These are phyloP conservation scores for Echites panduratus DNA, from an alignment of 257 asterid genomes.

Conservation along the genomic window DNA sequence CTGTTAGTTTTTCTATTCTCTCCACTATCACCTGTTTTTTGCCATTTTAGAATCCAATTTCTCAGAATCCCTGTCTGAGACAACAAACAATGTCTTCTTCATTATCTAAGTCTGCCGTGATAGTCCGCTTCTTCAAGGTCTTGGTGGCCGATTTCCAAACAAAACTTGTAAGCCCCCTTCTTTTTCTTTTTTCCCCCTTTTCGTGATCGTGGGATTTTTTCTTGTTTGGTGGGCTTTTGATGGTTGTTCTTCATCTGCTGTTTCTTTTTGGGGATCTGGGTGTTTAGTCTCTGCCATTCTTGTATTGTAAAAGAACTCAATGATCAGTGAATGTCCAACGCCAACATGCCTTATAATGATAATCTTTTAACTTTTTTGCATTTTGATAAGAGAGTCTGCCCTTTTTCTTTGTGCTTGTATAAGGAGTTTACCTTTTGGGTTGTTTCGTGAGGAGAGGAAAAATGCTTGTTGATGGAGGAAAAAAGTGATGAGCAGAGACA, in stretches of 20 bases:
- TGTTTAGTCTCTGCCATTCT: too few species aligned
- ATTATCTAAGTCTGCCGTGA: not conserved
- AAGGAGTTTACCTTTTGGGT: not conserved
- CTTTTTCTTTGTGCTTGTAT: not conserved
- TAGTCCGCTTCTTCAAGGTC: constrained; percentile 20
- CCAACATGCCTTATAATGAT: not conserved
- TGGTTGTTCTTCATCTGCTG: not conserved
- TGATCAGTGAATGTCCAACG: not conserved
- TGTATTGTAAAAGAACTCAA: not conserved
- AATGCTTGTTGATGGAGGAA: not conserved
- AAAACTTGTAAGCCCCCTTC: constrained; percentile 14
- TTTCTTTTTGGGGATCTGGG: not conserved
- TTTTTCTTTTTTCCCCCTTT: not conserved
- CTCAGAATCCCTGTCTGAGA: not conserved
- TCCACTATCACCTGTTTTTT: not conserved
- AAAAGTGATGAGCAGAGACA: not conserved
- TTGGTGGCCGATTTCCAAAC: constrained; percentile 23
- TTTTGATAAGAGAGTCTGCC: not conserved
- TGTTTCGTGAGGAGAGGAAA: not conserved
- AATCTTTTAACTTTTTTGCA: not conserved
- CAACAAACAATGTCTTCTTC: not conserved
- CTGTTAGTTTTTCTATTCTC: not conserved
- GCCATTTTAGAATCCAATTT: not conserved
- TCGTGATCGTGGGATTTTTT: not conserved
- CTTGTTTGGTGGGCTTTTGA: not conserved